These are phyloP conservation scores for Otatea glauca DNA, from an alignment of 176 grass and related monocot genomes.

Conservation along the genomic window DNA sequence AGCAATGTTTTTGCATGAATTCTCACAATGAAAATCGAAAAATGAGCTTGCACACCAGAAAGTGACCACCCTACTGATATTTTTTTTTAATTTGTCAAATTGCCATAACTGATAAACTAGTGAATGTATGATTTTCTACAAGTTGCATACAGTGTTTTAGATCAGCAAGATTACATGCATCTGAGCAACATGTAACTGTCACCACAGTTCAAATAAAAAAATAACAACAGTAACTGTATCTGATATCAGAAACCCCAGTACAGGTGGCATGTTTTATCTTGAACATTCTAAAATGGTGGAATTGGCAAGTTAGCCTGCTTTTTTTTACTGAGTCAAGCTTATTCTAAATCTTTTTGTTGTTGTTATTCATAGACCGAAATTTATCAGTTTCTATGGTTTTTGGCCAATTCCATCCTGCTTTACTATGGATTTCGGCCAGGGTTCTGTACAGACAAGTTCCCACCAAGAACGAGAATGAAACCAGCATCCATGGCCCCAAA, in stretches of 20 bases:
- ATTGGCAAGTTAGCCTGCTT: not conserved
- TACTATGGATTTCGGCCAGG: not conserved
- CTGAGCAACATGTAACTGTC: not conserved
- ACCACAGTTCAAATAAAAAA: not conserved
- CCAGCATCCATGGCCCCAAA: not conserved
- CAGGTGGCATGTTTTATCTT: constrained; percentile 32
- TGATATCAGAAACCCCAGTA: not conserved
- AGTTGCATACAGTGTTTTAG: not conserved
- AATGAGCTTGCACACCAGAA: not conserved
- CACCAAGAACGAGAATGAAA: not conserved
- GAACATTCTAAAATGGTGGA: constrained; percentile 20
- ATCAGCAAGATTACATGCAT: constrained; percentile 18
- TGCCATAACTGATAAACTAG: not conserved
- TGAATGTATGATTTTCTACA: constrained; percentile 7
- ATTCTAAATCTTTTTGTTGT: constrained; percentile 4
- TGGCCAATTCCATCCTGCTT: no score
- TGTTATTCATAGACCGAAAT: not conserved
- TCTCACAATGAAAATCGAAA: constrained; percentile 4
- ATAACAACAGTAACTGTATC: not conserved
- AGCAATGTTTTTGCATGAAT: not conserved
- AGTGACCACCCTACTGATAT: not conserved
- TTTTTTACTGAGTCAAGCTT: constrained; percentile 10
- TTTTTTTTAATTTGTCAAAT: not conserved
- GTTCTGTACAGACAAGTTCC: not conserved
- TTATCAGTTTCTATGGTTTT: not conserved